Conservation (phyloP, 2,329 filamentous ascomycete genomes). For the Aureobasidium vineae region DNA sequence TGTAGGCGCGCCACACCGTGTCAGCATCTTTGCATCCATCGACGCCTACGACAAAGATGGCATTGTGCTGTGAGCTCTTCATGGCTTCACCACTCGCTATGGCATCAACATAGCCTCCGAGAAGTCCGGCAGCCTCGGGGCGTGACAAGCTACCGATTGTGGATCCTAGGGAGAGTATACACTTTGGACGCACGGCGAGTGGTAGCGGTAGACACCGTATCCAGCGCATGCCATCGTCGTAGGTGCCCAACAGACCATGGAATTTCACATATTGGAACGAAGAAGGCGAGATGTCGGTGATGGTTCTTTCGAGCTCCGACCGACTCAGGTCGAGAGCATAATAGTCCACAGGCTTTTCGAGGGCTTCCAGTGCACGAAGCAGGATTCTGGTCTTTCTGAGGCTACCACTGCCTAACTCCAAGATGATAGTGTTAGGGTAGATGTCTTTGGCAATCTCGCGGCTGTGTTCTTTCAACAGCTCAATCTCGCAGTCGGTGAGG, state of each 20-base stretch:
- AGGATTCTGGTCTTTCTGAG: conserved; percentile 17
- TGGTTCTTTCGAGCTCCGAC: neutral
- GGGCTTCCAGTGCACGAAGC: conserved; percentile 4
- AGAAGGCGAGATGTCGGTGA: neutral
- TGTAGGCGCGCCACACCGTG: conserved; percentile 14
- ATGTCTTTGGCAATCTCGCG: neutral
- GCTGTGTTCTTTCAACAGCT: conserved; percentile 6
- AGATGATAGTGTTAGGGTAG: neutral
- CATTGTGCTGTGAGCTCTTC: neutral
- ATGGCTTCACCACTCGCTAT: neutral
- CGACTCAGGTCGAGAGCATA: conserved; percentile 12
- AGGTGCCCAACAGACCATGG: conserved; percentile 11
- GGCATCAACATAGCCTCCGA: neutral
- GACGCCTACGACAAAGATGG: conserved; percentile 4
- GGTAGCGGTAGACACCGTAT: neutral
- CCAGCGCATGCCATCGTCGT: neutral
- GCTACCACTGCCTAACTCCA: conserved; percentile 11
- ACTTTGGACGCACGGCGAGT: neutral
- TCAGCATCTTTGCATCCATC: conserved; percentile 11
- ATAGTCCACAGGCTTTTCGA: neutral
- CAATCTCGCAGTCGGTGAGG: conserved; percentile 15
- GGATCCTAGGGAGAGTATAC: conserved; percentile 5
- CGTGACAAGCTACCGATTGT: neutral
- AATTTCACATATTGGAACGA: conserved; percentile 3
- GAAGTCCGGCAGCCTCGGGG: neutral